phyloP scores from a whole-genome alignment of 2,329 filamentous ascomycete species.

The Colletotrichum spinosum region DNA sequence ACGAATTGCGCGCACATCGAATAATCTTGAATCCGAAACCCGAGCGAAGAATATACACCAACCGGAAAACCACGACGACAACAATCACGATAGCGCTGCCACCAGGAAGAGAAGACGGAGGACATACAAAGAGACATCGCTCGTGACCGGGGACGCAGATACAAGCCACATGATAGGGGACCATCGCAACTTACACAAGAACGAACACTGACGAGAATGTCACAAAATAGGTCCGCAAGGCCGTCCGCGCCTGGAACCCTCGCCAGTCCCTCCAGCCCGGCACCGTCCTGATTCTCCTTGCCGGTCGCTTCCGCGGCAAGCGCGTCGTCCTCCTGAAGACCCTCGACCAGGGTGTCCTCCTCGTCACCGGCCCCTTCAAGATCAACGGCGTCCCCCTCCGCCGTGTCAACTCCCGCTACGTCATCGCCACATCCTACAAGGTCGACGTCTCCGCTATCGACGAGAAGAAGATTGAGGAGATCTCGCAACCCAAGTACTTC shows the following conservation, averaged over 20 bases:
- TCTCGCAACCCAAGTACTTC: slow-evolving; percentile 89
- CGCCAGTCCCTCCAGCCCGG: slow-evolving; percentile 93
- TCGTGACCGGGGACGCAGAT: slow-evolving; percentile 23
- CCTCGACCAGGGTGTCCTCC: slow-evolving; percentile 96
- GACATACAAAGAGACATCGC: slow-evolving; percentile 8
- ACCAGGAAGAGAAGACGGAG: slow-evolving; percentile 5
- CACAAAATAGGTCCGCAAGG: slow-evolving; percentile 85
- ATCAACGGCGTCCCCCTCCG: slow-evolving; percentile 99
- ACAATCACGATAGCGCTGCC: not conserved
- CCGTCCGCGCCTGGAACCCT: slow-evolving; percentile 86
- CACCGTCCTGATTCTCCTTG: slow-evolving; percentile 97
- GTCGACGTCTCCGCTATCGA: slow-evolving; percentile 89
- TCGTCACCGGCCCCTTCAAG: slow-evolving; percentile 99
- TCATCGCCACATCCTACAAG: slow-evolving; percentile 90
- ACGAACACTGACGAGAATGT: slow-evolving; percentile 25
- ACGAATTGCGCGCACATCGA: slow-evolving; percentile 13
- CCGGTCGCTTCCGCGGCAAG: slow-evolving; percentile 99
- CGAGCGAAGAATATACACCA: not conserved
- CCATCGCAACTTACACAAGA: not conserved
- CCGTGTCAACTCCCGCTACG: slow-evolving; percentile 92
- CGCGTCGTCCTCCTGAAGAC: slow-evolving; percentile 98
- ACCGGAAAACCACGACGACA: not conserved
- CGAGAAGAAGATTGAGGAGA: slow-evolving; percentile 86
- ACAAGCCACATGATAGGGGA: not conserved
- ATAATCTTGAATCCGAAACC: not conserved